phyloP scores from a whole-genome alignment of 352 stramenopile genomes.

The Phytopythium vexans region DNA sequence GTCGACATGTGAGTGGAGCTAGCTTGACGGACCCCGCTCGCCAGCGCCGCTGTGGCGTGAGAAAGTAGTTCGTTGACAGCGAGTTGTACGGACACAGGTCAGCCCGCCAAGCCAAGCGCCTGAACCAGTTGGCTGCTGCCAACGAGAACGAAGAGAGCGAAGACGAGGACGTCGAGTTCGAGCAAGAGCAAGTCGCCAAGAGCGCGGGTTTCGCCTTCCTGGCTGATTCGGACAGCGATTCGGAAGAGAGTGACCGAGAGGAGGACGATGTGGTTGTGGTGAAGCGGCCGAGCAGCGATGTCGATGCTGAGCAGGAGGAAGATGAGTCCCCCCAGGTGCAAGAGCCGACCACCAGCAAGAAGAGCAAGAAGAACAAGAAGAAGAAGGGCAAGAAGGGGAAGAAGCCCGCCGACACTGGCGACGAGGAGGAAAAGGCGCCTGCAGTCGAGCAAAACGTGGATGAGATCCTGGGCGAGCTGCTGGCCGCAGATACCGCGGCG shows the following conservation, averaged over 20 bases:
- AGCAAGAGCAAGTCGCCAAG: constrained; percentile 55
- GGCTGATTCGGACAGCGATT: constrained; percentile 60
- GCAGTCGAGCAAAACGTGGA: constrained; percentile 50
- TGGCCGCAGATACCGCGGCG: constrained; percentile 28
- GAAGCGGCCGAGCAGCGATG: constrained; percentile 2
- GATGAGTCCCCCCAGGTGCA: constrained; percentile 1
- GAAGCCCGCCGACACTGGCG: constrained; percentile 7
- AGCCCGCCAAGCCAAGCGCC: constrained; percentile 72
- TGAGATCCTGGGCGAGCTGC: constrained; percentile 62
- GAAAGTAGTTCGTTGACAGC: too few species aligned
- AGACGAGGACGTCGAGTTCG: constrained; percentile 27
- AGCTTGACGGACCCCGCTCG: too few species aligned
- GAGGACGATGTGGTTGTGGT: constrained; percentile 11
- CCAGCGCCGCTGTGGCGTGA: too few species aligned
- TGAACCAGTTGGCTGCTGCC: constrained; percentile 31
- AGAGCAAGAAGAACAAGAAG: constrained; percentile 27
- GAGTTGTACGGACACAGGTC: constrained; percentile 36
- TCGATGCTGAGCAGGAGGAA: constrained; percentile 30
- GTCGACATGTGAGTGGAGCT: constrained; percentile 14
- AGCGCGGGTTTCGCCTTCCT: constrained; percentile 72
- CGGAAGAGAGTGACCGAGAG: constrained; percentile 23
- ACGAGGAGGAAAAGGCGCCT: constrained; percentile 21
- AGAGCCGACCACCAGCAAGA: constrained; percentile 11
- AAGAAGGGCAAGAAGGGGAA: constrained; percentile 35
- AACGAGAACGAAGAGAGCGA: constrained; percentile 14